Base-by-base conservation (phyloP, 371 early-diverging fungal genomes). In the Rhizopus microsporus region DNA sequence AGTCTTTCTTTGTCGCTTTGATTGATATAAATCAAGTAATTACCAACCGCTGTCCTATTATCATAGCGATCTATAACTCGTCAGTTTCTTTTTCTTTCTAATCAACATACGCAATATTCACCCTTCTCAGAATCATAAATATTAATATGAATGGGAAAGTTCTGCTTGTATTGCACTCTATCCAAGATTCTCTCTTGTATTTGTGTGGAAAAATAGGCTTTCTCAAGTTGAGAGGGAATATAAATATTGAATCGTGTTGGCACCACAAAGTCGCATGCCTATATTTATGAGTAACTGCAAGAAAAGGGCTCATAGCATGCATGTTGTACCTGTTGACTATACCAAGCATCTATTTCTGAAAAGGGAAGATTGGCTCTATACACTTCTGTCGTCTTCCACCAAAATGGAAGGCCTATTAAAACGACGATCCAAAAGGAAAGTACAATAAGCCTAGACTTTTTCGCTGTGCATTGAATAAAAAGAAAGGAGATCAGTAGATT, bases 321-420 rank as follows among this genome's bases (percentile, higher is more conserved):
- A 16, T 2, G 32, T 12, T 4, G 34, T 71, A 82, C 88, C 71
- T 80, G 70, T 65, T 78, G 71, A 23, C 67, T 56, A 30, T 69
- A 64, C 90, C 90, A 89, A 5, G 67, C 54, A 34, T 84, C 79
- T 47, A 93, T 90, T 43, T 84, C 81, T 9, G 69, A 63, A 53
- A 84, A 79, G 4, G 96, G 95, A 43, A 96, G 68, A 23, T 84
- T 80, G 0, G 97, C 95, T 44, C 96, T 84, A 65, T 96, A 91
- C 0, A 96, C 92, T 38, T 88, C 87, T 0, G 96, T 95, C 2
- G 94, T 93, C 44, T 87, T 84, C 91, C 91, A 94, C 96, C 97
- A 95, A 38, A 95, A 80, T 0, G 97, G 97, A 10, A 94, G 49
- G 0, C 88, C 93, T 16, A 93, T 37, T 12, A 91, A 68, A 10